These are phyloP conservation scores for Pseudoperonospora humuli DNA, from an alignment of 352 stramenopile genomes.

Conservation along the genomic window DNA sequence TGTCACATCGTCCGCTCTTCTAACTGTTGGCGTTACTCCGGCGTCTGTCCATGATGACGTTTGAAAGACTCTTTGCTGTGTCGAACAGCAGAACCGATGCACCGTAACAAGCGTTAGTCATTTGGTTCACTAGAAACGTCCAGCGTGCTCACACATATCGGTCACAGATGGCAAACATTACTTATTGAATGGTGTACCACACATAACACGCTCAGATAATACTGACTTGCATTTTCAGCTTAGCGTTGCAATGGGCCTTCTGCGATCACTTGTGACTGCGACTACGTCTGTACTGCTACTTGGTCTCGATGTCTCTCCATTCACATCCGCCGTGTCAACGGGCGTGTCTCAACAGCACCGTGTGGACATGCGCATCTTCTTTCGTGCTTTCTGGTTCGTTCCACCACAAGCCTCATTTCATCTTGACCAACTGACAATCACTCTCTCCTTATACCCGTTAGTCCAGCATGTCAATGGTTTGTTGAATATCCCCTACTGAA, in stretches of 20 bases:
- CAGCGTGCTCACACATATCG: too few relatives aligned
- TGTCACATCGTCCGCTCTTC: too few relatives aligned
- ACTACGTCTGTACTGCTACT: constrained; percentile 20
- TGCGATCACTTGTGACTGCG: constrained; percentile 14
- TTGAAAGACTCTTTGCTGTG: too few relatives aligned
- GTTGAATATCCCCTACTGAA: constrained; percentile 61
- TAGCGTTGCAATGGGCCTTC: constrained; percentile 21
- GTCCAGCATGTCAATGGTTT: constrained; percentile 78
- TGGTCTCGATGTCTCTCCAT: constrained; percentile 6
- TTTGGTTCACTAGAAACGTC: too few relatives aligned
- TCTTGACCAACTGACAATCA: constrained; percentile 1
- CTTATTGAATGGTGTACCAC: too few relatives aligned
- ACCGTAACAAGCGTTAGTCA: too few relatives aligned
- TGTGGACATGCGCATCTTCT: constrained; percentile 60
- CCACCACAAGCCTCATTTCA: not conserved
- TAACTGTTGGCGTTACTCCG: too few relatives aligned
- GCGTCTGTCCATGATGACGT: too few relatives aligned
- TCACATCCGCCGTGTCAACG: constrained; percentile 1
- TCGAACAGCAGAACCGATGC: too few relatives aligned
- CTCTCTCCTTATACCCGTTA: constrained; percentile 10
- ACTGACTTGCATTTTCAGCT: too few relatives aligned
- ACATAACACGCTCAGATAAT: too few relatives aligned
- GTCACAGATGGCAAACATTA: too few relatives aligned
- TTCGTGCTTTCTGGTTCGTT: constrained; percentile 67
- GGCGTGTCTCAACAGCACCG: constrained; percentile 30